Evolutionary conservation across 805 yeast genomes (phyloP).

Genomic region (Candida anglica): DNA sequence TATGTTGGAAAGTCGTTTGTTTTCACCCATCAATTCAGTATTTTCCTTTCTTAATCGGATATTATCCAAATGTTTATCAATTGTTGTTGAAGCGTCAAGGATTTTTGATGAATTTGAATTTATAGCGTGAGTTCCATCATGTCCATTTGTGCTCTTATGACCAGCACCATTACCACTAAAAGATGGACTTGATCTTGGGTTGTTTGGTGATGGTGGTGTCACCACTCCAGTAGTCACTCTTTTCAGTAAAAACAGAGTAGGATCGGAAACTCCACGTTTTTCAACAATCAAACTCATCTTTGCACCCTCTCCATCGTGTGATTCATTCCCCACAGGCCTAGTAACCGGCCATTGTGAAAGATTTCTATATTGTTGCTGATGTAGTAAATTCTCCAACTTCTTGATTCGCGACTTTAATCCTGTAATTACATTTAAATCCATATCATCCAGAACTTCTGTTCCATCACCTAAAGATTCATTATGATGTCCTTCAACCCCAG

Average conservation of each 20-base stretch:
- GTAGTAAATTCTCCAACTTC: constrained; percentile 72
- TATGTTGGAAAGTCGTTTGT: constrained; percentile 4
- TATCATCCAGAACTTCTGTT: constrained; percentile 23
- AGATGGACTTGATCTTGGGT: constrained; percentile 1
- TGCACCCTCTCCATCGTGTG: constrained; percentile 2
- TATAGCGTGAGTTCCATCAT: no score
- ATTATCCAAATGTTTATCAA: constrained; percentile 42
- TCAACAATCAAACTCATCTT: constrained; percentile 17
- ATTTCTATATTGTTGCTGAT: constrained; percentile 64
- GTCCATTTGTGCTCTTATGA: no score
- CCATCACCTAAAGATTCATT: constrained; percentile 9
- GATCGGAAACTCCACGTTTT: background rate
- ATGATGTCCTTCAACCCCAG: constrained; percentile 8
- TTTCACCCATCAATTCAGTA: constrained; percentile 13
- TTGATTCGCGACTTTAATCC: constrained; percentile 71
- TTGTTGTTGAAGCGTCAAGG: constrained; percentile 32
- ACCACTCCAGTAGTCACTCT: no score
- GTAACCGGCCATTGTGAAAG: constrained; percentile 44
- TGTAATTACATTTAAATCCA: constrained; percentile 39
- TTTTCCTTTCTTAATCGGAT: constrained; percentile 32
- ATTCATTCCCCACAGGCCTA: constrained; percentile 5
- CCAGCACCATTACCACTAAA: background rate
- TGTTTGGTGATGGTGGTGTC: no score
- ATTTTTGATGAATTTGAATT: no score
- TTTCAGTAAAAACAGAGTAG: constrained; percentile 1